Evolutionary conservation across 2,329 filamentous ascomycete species (phyloP), one percentile per base, ranked within the genome.

Genomic region (Stemphylium beticola): DNA sequence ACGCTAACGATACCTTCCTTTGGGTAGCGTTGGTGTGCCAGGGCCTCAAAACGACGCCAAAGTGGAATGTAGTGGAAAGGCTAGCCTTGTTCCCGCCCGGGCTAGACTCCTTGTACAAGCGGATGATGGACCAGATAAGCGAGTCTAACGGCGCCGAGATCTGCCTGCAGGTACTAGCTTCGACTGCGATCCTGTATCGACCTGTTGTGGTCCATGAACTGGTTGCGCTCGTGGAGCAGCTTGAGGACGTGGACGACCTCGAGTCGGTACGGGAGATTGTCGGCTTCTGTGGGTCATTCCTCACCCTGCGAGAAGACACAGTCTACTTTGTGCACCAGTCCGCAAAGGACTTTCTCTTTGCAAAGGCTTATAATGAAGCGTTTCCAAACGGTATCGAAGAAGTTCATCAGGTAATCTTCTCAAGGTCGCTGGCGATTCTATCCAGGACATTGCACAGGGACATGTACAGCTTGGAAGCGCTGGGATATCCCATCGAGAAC

Each of bases 161-260:
- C 7, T 81, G 73, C 61, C 65, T 51, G 46, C 53, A 65, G 4
- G 63, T 82, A 10, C 70, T 83, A 6, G 61, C 67, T n/a, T 41
- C n/a, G n/a, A n/a, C n/a, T n/a, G n/a, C n/a, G n/a, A n/a, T n/a
- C n/a, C n/a, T n/a, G n/a, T n/a, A n/a, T 42, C 74, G 74, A 2
- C 79, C 79, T 4, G 53, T 81, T 20, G 62, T 48, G 0, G 10
- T 81, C 3, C 5, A 53, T 0, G 77, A 82, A 54, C 47, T 80
- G 14, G 37, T 38, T 1, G 46, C 38, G 38, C 36, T 77, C 11
- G 40, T 63, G 12, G 57, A 65, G 3, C 20, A 48, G 17, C 60
- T 57, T 33, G 45, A 55, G 2, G 56, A 51, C 29, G 12, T 49
- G 10, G 33, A 49, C 37, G 22, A 49, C 31, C n/a, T 18, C 14